phyloP scores from a whole-genome alignment of 495 filamentous ascomycete species.

The Copromyces sp. region DNA sequence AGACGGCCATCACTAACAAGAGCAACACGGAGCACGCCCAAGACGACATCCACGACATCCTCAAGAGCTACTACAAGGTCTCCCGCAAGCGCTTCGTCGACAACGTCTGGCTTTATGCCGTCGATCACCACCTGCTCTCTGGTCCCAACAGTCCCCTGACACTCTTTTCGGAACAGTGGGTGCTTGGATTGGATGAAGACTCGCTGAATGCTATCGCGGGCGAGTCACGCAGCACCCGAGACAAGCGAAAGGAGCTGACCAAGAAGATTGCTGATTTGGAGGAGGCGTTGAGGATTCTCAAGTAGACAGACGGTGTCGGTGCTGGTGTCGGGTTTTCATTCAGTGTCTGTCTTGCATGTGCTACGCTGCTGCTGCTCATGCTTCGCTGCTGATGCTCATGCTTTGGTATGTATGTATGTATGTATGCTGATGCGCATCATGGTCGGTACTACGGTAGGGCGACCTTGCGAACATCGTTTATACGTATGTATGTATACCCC shows the following conservation, averaged over 20 bases:
- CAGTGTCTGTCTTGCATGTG: too few relatives aligned
- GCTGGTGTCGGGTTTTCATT: too few relatives aligned
- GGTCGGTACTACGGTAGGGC: too few relatives aligned
- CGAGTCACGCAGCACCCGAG: conserved; percentile 16
- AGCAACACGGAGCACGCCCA: conserved; percentile 38
- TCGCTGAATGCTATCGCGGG: conserved; percentile 27
- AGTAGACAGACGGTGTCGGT: background rate
- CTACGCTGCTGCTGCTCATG: too few relatives aligned
- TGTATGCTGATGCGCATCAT: too few relatives aligned
- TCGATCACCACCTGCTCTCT: conserved; percentile 24
- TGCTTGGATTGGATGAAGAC: conserved; percentile 20
- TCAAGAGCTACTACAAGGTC: conserved; percentile 52
- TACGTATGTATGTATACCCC: too few relatives aligned
- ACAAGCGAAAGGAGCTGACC: conserved; percentile 14
- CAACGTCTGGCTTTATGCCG: conserved; percentile 33
- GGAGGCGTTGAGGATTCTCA: conserved; percentile 18
- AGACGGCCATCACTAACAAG: conserved; percentile 19
- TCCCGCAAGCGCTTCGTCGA: conserved; percentile 49
- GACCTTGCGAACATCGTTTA: too few relatives aligned
- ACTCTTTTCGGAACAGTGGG: conserved; percentile 24
- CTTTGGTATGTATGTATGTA: too few relatives aligned
- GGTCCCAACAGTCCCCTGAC: conserved; percentile 24
- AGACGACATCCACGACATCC: conserved; percentile 47
- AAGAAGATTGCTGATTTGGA: conserved; percentile 20
- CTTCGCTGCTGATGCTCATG: too few relatives aligned